Evolutionary conservation across 352 stramenopile genomes (phyloP), one percentile per base, ranked within the genome.

Genomic region (Aphanomyces stellatus): DNA sequence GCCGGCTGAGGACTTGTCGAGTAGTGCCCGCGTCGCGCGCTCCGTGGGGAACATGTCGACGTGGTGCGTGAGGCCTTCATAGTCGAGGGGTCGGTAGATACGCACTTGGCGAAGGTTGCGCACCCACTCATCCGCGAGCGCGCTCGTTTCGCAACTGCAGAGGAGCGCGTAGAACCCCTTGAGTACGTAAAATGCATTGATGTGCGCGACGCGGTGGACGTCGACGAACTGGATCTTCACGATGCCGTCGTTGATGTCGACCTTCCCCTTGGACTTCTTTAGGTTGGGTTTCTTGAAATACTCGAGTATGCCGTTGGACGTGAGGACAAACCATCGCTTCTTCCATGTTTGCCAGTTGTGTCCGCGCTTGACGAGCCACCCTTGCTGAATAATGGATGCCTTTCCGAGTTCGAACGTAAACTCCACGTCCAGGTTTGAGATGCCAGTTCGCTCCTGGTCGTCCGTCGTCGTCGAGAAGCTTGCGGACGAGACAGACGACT

Each of bases 131-230:
- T 95, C 87, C 2, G 83, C 87, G 71, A 93, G 85, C 40, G 84
- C 74, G 30, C 91, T 81, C 43, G 75, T 93, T 63, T 72, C 83
- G 53, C 83, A 91, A 65, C 85, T 88, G 71, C 87, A 95, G 28
- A 89, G 74, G 46, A 95, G 74, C 31, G 73, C 75, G 51, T 95
- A 95, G 69, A 88, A 95, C 0, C 87, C 87, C 57, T 95, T 95
- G 55, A 88, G 80, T 57, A 95, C 74, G 71, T 91, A 80, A 43
- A 95, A 88, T 27, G 85, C 82, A 70, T 95, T 91, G 22, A 76
- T 65, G 33, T 88, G 88, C n/a, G 71, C 74, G 3, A 80, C 76
- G 24, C 75, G 71, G 0, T 81, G 81, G 30, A 90, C 76, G 56
- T 95, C 87, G 28, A 91, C 78, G 59, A 91, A 81, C 63, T 92